Percentiles rank a stretch among this genome's conserved stretches.
These are phyloP conservation scores for Candida glucosophila DNA, from an alignment of 1,139 yeast genomes.

Conservation along the genomic window DNA sequence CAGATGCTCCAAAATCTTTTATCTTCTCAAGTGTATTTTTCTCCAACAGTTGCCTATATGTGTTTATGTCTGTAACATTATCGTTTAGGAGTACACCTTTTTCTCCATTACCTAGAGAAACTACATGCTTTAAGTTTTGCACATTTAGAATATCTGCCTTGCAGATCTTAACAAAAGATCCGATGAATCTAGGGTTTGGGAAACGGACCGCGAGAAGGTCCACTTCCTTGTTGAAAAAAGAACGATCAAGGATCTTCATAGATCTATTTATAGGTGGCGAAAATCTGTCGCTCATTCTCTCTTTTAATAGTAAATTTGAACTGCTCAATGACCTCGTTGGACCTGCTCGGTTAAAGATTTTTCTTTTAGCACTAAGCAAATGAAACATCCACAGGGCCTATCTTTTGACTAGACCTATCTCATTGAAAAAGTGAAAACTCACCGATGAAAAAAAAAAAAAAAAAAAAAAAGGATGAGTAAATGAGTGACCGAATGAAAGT, in stretches of 20 bases:
- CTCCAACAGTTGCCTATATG: constrained; percentile 33
- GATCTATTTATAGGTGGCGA: constrained; percentile 63
- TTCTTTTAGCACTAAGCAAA: no score
- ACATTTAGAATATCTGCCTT: constrained; percentile 50
- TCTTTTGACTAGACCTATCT: no score
- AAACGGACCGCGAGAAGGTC: constrained; percentile 61
- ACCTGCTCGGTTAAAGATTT: no score
- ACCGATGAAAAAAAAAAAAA: constrained; percentile 3
- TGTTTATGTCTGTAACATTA: constrained; percentile 30
- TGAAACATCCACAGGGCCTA: no score
- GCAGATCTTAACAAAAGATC: constrained; percentile 44
- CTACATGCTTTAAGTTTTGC: constrained; percentile 61
- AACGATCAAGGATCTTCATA: constrained; percentile 59
- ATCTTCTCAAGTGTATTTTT: constrained; percentile 35
- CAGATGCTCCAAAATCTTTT: constrained; percentile 33
- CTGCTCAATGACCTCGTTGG: no score
- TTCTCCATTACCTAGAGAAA: constrained; percentile 31
- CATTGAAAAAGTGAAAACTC: no score
- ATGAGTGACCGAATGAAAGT: no score
- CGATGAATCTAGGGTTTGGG: constrained; percentile 56
- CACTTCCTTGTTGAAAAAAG: constrained; percentile 47
- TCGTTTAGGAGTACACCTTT: constrained; percentile 63
- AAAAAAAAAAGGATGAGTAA: no score
- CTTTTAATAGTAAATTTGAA: no score
- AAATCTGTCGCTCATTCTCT: constrained; percentile 24